Evolutionary conservation across 176 grass and related monocot species (phyloP).

Genomic region (Eleusine coracana): DNA sequence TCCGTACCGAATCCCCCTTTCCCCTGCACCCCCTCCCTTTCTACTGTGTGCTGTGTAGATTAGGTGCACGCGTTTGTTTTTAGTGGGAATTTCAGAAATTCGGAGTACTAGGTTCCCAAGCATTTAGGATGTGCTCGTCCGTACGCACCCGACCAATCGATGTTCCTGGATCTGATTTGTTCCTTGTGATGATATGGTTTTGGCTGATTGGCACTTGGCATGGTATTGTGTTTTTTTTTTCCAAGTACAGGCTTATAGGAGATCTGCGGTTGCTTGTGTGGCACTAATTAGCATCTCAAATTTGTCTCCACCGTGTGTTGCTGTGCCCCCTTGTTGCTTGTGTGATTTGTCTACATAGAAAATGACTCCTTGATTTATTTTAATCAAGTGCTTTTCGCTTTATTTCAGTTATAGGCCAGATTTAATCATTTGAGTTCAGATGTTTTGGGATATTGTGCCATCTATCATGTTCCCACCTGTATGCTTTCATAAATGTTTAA

Average conservation of each 20-base stretch:
- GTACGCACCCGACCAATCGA: neutral
- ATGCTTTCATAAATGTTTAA: neutral
- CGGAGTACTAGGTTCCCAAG: neutral
- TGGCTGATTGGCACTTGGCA: neutral
- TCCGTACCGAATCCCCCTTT: constrained; percentile 37
- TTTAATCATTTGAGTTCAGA: constrained; percentile 4
- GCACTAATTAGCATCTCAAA: constrained; percentile 1
- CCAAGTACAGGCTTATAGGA: neutral
- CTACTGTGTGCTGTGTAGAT: constrained; percentile 8
- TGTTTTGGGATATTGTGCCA: neutral
- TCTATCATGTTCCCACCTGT: neutral
- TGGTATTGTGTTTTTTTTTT: neutral
- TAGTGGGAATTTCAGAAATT: neutral
- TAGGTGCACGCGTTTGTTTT: neutral
- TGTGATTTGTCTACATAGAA: neutral
- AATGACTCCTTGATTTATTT: neutral
- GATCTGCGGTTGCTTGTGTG: constrained; percentile 4
- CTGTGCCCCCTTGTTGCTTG: neutral
- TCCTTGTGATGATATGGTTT: neutral
- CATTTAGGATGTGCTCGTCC: neutral
- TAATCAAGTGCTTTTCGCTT: neutral
- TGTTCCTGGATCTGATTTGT: constrained; percentile 1
- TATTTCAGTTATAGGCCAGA: neutral
- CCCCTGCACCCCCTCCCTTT: neutral
- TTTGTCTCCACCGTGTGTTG: neutral